Evolutionary conservation across 495 filamentous ascomycete species (phyloP).

Genomic region (Xylaria palmicola): DNA sequence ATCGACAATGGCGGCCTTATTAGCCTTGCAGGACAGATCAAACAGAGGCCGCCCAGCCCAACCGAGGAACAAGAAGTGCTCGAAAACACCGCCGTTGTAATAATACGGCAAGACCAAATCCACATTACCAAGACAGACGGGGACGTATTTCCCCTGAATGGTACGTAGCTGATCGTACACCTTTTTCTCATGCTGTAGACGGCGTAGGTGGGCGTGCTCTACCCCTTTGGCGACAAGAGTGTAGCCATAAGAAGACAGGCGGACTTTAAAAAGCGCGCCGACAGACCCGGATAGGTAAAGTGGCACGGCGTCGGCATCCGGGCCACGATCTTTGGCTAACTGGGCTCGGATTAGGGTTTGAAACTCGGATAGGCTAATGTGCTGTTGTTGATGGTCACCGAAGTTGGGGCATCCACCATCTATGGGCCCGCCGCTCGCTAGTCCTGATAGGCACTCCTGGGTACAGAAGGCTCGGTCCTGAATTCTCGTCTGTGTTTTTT

Average conservation of each 20-base stretch:
- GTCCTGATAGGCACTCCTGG: slow-evolving; percentile 41
- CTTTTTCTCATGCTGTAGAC: slow-evolving; percentile 31
- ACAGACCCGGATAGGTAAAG: slow-evolving; percentile 37
- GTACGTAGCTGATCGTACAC: slow-evolving; percentile 31
- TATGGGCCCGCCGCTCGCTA: slow-evolving; percentile 32
- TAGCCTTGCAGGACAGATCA: neutral
- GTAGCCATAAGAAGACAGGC: slow-evolving; percentile 46
- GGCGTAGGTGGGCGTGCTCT: slow-evolving; percentile 6
- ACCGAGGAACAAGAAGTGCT: slow-evolving; percentile 36
- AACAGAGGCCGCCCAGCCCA: slow-evolving; percentile 25
- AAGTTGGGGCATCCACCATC: slow-evolving; percentile 45
- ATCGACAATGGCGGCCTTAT: slow-evolving; percentile 2
- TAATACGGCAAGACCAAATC: slow-evolving; percentile 28
- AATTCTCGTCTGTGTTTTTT: slow-evolving; percentile 19
- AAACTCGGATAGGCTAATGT: slow-evolving; percentile 25
- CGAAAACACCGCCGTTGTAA: slow-evolving; percentile 25
- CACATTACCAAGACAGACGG: slow-evolving; percentile 39
- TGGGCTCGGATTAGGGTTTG: slow-evolving; percentile 28
- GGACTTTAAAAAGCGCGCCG: slow-evolving; percentile 44
- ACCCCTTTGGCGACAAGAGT: slow-evolving; percentile 48
- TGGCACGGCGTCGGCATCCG: slow-evolving; percentile 36
- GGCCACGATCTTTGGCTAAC: slow-evolving; percentile 29
- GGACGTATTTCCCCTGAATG: slow-evolving; percentile 37
- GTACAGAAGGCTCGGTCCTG: slow-evolving; percentile 42
- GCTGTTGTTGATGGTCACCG: slow-evolving; percentile 28